Conservation (phyloP, 2,329 filamentous ascomycete genomes). For the Coniochaeta prunicola region DNA sequence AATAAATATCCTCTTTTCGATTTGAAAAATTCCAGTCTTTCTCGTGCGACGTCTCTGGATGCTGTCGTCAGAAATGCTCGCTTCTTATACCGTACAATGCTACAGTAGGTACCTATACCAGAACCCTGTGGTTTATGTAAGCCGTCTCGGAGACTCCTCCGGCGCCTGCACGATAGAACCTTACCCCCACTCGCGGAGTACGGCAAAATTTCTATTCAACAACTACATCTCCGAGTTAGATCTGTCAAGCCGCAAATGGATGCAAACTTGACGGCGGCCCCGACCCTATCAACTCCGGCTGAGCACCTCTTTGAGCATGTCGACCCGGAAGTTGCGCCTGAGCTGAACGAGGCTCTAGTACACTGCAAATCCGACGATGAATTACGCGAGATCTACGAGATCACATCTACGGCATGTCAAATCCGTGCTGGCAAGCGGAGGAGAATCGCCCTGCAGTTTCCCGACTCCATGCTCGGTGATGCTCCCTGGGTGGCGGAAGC, state of each 20-base stretch:
- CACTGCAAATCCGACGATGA: conserved; percentile 52
- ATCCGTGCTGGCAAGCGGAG: conserved; percentile 65
- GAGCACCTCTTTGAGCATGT: conserved; percentile 50
- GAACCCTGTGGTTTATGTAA: background rate
- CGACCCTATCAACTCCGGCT: conserved; percentile 58
- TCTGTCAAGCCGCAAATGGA: conserved; percentile 27
- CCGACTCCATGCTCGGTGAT: conserved; percentile 85
- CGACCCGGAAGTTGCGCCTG: conserved; percentile 22
- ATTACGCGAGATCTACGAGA: conserved; percentile 73
- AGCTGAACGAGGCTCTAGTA: conserved; percentile 20
- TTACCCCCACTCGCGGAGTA: background rate
- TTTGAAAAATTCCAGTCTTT: too few relatives aligned
- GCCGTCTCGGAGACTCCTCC: background rate
- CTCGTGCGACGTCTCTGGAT: too few relatives aligned
- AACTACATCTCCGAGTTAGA: background rate
- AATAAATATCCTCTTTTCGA: too few relatives aligned
- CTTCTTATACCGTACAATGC: too few relatives aligned
- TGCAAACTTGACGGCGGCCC: conserved; percentile 41
- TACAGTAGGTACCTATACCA: too few relatives aligned
- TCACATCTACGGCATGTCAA: conserved; percentile 69
- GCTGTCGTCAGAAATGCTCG: too few relatives aligned
- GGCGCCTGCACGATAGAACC: background rate
- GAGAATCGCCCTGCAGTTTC: conserved; percentile 87
- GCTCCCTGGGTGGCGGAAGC: conserved; percentile 70
- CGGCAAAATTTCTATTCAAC: background rate